phyloP scores from a whole-genome alignment of 768 basidiomycete species.

The Phlebiopsis flavidoalba region DNA sequence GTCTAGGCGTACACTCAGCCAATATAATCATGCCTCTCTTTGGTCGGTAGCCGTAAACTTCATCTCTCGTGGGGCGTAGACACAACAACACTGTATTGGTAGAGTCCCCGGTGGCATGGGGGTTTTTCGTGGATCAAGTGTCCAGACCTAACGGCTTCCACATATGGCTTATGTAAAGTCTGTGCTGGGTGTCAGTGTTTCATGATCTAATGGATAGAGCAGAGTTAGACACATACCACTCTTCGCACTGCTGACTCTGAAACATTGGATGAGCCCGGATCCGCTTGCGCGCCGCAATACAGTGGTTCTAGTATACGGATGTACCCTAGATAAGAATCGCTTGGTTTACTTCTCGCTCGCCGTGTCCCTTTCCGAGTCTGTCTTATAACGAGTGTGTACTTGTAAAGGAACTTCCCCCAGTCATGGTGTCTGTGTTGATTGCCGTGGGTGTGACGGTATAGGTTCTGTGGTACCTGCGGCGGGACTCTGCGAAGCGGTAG shows the following conservation, averaged over 20 bases:
- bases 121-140: conserved; percentile 95
- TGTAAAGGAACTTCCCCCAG: conserved; percentile 97
- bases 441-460: conserved; percentile 88
- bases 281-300: conserved; percentile 94
- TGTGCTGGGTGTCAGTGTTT: conserved; percentile 23
- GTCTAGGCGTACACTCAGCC: conserved; percentile 79
- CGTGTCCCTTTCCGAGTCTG: conserved; percentile 89
- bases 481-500: conserved; percentile 15
- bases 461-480: conserved; percentile 66
- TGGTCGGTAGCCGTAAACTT: conserved; percentile 96
- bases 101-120: conserved; percentile 56
- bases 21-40: conserved; percentile 96
- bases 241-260: conserved; percentile 93
- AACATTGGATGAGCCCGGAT: conserved; percentile 85
- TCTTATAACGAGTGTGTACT: conserved; percentile 93
- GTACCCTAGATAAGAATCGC: conserved; percentile 99
- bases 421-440: conserved; percentile 99
- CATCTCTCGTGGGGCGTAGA: conserved; percentile 95
- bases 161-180: too few species aligned
- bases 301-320: conserved; percentile 97
- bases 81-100: conserved; percentile 90
- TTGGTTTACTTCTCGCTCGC: conserved; percentile 82
- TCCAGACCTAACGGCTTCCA: conserved; percentile 88
- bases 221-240: conserved; percentile 65
- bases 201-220: not conserved